A percentile compares a stretch with the other conserved stretches of the same genome.
These are phyloP conservation scores for Microdochium nivale DNA, from an alignment of 2,329 filamentous ascomycete genomes.

Conservation along the genomic window DNA sequence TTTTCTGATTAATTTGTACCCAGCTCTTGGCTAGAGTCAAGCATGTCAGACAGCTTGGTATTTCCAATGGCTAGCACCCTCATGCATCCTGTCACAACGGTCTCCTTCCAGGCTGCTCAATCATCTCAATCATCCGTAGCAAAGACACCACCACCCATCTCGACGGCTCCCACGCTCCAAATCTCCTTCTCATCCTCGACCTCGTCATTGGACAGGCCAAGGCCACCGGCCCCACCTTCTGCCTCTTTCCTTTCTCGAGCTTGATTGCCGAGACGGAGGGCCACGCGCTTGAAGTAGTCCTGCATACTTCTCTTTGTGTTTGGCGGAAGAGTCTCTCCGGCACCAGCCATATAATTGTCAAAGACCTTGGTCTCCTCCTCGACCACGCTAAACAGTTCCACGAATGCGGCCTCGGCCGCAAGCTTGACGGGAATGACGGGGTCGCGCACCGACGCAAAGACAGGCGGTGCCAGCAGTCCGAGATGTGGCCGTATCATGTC, in stretches of 20 bases:
- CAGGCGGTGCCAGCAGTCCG: constrained; percentile 65
- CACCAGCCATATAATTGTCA: constrained; percentile 76
- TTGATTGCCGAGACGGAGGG: constrained; percentile 74
- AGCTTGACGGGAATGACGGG: constrained; percentile 91
- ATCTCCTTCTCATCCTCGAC: constrained; percentile 90
- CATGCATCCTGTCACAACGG: too few species aligned
- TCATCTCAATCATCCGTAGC: constrained; percentile 8
- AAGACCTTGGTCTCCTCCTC: constrained; percentile 81
- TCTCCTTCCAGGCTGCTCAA: too few species aligned
- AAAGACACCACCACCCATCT: constrained; percentile 58
- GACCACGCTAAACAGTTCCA: constrained; percentile 82
- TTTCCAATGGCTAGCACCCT: too few species aligned
- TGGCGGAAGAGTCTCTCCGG: constrained; percentile 53
- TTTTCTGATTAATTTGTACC: too few species aligned
- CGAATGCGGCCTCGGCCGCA: constrained; percentile 87
- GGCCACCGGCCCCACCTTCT: constrained; percentile 77
- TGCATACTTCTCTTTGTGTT: constrained; percentile 82
- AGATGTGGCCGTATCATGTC: constrained; percentile 79
- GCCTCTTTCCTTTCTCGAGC: constrained; percentile 84
- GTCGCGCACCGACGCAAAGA: constrained; percentile 88
- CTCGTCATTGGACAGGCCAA: constrained; percentile 86
- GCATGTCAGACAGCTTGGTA: too few species aligned
- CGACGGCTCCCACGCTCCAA: constrained; percentile 89
- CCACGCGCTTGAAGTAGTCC: constrained; percentile 95
- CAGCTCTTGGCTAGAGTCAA: too few species aligned